Evolutionary conservation across 495 filamentous ascomycete genomes (phyloP).

Genomic region (Sordaria brevicollis): DNA sequence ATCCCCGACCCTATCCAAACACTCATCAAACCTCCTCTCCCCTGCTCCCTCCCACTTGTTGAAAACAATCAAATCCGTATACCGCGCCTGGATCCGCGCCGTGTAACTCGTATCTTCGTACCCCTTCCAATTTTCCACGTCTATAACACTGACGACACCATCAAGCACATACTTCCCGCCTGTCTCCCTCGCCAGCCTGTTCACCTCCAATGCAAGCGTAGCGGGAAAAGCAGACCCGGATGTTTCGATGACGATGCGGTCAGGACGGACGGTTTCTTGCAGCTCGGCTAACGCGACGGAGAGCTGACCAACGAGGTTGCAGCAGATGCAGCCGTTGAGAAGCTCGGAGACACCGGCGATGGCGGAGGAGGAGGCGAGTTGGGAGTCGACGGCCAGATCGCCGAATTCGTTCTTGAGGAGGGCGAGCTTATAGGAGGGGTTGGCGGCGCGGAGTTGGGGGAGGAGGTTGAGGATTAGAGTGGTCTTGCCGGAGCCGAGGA

Average conservation of each 20-base stretch:
- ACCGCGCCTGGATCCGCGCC: constrained; percentile 73
- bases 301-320: constrained; percentile 90
- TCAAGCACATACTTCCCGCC: constrained; percentile 63
- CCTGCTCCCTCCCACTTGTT: constrained; percentile 85
- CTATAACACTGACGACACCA: constrained; percentile 84
- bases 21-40: constrained; percentile 69
- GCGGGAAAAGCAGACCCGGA: constrained; percentile 80
- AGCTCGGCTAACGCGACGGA: constrained; percentile 68
- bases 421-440: constrained; percentile 69
- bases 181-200: constrained; percentile 58
- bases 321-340: constrained; percentile 95
- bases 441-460: constrained; percentile 62
- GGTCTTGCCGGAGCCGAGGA: constrained; percentile 89
- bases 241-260: constrained; percentile 91
- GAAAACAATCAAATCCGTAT: constrained; percentile 87
- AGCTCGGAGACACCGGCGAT: constrained; percentile 88
- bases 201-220: constrained; percentile 87
- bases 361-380: constrained; percentile 67
- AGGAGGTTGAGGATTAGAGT: constrained; percentile 84
- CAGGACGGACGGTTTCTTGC: constrained; percentile 45
- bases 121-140: constrained; percentile 94
- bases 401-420: constrained; percentile 98
- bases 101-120: constrained; percentile 89
- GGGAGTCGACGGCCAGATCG: constrained; percentile 84
- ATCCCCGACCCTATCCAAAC: constrained; percentile 75